phyloP scores from a whole-genome alignment of 2,329 filamentous ascomycete genomes.

The Colletotrichum lentis region DNA sequence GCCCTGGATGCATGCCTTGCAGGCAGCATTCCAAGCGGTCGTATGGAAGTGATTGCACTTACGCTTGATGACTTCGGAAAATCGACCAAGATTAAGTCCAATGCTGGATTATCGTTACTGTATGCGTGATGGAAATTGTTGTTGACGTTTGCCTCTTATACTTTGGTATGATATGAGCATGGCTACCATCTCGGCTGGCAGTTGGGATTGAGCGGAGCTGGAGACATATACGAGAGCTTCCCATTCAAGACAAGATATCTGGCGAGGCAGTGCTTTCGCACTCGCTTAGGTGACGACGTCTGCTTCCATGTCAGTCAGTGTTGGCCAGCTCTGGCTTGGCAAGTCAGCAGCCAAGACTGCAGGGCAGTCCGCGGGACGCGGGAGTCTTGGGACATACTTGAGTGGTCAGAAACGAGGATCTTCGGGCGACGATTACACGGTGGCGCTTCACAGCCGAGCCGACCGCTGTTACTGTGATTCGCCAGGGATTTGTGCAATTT shows the following conservation, averaged over 20 bases:
- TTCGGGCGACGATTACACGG: neutral
- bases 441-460: neutral
- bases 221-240: neutral
- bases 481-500: too few species aligned
- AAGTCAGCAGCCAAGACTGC: constrained; percentile 19
- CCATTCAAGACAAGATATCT: neutral
- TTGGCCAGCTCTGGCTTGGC: constrained; percentile 24
- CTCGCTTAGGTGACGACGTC: constrained; percentile 1
- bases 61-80: neutral
- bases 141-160: neutral
- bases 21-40: too few species aligned
- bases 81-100: neutral
- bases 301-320: neutral
- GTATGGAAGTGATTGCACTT: neutral
- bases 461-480: neutral
- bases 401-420: neutral
- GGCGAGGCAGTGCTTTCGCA: constrained; percentile 4
- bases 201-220: neutral
- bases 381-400: neutral
- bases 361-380: constrained; percentile 11
- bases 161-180: neutral
- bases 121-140: neutral
- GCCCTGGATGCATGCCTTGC: too few species aligned
- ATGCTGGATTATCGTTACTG: neutral
- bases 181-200: neutral